Conservation (phyloP, 257 asterid genomes). For the Fraxinus americana region DNA sequence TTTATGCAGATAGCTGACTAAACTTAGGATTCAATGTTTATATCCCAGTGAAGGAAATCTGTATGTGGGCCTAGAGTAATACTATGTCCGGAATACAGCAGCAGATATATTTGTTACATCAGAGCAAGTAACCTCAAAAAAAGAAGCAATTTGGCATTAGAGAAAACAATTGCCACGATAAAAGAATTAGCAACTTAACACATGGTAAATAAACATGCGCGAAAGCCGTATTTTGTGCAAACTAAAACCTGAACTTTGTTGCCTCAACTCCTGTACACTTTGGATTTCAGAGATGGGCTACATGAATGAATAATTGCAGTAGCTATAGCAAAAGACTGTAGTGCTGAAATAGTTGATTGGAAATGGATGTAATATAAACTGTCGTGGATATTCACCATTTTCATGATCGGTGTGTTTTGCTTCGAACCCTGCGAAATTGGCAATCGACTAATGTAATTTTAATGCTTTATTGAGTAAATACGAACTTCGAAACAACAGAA, state of each 20-base stretch:
- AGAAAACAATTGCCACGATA: background rate
- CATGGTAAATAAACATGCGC: background rate
- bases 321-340: constrained; percentile 84
- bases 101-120: background rate
- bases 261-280: constrained; percentile 58
- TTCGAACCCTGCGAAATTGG: constrained; percentile 67
- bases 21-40: background rate
- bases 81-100: background rate
- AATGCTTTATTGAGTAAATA: background rate
- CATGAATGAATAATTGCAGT: constrained; percentile 74
- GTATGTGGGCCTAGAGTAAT: background rate
- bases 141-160: constrained; percentile 1
- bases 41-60: background rate
- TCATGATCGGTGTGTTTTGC: constrained; percentile 59
- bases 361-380: constrained; percentile 73
- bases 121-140: background rate
- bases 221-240: background rate
- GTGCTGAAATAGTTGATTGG: constrained; percentile 63
- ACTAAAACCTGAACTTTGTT: constrained; percentile 5
- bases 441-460: background rate
- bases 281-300: constrained; percentile 49
- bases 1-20: background rate
- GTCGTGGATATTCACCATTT: constrained; percentile 73
- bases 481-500: background rate
- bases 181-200: background rate